Evolutionary conservation across 169 alveolate genomes (phyloP), one percentile per base, ranked within the genome.

Genomic region (Besnoitia besnoiti): DNA sequence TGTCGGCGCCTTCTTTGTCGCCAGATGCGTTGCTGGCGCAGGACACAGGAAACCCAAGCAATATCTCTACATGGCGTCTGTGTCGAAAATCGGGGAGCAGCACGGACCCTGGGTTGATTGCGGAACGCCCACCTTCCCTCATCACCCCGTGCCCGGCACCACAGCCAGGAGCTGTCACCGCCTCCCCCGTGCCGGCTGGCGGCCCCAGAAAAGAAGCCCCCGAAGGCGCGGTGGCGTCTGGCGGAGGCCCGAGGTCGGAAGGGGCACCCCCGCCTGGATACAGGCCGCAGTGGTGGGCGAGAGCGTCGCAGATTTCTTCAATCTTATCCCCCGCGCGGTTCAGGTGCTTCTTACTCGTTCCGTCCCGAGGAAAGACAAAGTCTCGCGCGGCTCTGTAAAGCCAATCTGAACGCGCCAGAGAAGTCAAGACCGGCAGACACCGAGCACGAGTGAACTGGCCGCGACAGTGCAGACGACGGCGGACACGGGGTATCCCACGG

Each of bases 271-370:
- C 82, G 82, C 12, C 47, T 37, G 44, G 19, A 5, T 8, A 7
- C 14, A 35, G 47, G 47, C 46, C 47, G 14, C 46, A 35, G 82
- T 67, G 40, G n/a, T 37, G 16, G 33, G 7, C 35, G 50, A 44
- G 61, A 3, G 87, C 87, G 19, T 79, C 87, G 61, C 49, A n/a
- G 12, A 85, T 42, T 50, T 88, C 92, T 35, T 88, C 92, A 27
- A 88, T 40, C 50, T 88, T 88, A 40, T 88, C 92, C 39, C 92
- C 92, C 27, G 92, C 92, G n/a, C 92, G 49, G 46, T 67, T 88
- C 42, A 24, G 21, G 50, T 88, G 67, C 50, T 51, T 67, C 76
- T 35, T 46, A 76, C 87, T 67, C n/a, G 76, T 7, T 7, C 80
- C 62, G 55, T 88, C 92, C 44, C 61, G 92, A 42, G 92, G 85